Evolutionary conservation across 2,329 filamentous ascomycete genomes (phyloP).

Genomic region (Tolypocladium guangdongense): DNA sequence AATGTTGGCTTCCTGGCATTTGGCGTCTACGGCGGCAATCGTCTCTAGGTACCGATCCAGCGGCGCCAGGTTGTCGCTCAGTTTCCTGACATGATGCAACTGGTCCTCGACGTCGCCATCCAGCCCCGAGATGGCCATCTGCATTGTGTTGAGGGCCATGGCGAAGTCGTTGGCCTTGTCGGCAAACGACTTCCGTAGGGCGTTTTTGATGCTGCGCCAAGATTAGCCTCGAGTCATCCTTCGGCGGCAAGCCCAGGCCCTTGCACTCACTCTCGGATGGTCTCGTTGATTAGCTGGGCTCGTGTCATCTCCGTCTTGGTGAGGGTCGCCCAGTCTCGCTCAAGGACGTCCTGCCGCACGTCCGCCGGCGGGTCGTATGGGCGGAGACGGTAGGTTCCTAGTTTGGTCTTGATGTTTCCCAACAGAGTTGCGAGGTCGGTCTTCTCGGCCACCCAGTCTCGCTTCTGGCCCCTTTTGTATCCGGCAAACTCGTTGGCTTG

Average conservation of each 20-base stretch:
- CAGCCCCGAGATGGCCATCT: conserved; percentile 88
- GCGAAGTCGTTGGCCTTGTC: conserved; percentile 99
- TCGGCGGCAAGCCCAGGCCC: neutral
- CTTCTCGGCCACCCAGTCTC: conserved; percentile 95
- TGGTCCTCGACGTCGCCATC: conserved; percentile 97
- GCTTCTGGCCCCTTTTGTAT: conserved; percentile 88
- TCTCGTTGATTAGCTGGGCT: conserved; percentile 94
- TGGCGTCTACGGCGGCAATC: conserved; percentile 74
- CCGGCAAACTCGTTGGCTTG: conserved; percentile 71
- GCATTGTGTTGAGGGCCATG: conserved; percentile 86
- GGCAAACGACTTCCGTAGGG: conserved; percentile 81
- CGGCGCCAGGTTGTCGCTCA: conserved; percentile 76
- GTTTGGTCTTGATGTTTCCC: conserved; percentile 97
- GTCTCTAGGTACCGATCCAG: conserved; percentile 85
- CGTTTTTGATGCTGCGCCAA: conserved; percentile 72
- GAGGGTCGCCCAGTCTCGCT: conserved; percentile 69
- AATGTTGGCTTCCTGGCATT: conserved; percentile 93
- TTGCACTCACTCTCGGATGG: conserved; percentile 70
- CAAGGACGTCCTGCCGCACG: conserved; percentile 70
- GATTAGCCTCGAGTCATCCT: neutral
- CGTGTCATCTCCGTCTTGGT: conserved; percentile 77
- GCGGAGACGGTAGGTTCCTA: conserved; percentile 84
- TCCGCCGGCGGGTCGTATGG: conserved; percentile 85
- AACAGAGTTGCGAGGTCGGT: conserved; percentile 86
- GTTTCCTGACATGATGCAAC: conserved; percentile 70